Evolutionary conservation across 495 filamentous ascomycete genomes (phyloP), one percentile per base, ranked within the genome.

Genomic region (Daldinia grandis): DNA sequence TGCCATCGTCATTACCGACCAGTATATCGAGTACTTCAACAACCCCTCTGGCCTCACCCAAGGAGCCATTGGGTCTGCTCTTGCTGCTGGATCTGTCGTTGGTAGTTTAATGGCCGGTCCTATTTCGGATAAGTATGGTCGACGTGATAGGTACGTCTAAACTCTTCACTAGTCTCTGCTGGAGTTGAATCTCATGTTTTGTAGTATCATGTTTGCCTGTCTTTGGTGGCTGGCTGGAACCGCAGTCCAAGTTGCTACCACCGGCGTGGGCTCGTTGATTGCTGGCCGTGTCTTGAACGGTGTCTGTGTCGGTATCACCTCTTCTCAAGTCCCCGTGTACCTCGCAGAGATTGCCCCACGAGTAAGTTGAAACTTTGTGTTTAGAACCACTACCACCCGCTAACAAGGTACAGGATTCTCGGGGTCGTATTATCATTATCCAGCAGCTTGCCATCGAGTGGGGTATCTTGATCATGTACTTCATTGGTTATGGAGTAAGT

Each of bases 311-410:
- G 91, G 90, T 64, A 88, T 93, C 66, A 92, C 90, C 1, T 92
- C 89, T 1, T 91, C 90, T 1, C 91, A 93, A 70, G 91, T 92
- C 0, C 90, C 89, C n/a, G 91, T 93, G n/a, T 94, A 93, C 77
- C 84, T 93, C 3, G 90, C 90, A 44, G 91, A 94, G 74, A 86
- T 93, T 38, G 87, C 91, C 5, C 87, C 87, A 55, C 87, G 88
- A 24, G 85, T 88, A 38, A 89, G 89, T 77, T 83, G 87, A 25
- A 19, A 25, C 24, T 24, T 33, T 17, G 17, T 33, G 4, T 15
- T 19, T 5, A 6, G 24, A 30, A 49, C 14, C 10, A 2, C 12
- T 2, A 10, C 7, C 1, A 35, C 24, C 40, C 8, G 2, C 35
- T 60, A 65, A 60, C 31, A 24, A 50, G 38, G 9, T 37, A 19